A percentile compares a stretch with the other conserved stretches of the same genome.
Evolutionary conservation across 176 grass and related monocot species (phyloP).

Genomic region (Raddia distichophylla): DNA sequence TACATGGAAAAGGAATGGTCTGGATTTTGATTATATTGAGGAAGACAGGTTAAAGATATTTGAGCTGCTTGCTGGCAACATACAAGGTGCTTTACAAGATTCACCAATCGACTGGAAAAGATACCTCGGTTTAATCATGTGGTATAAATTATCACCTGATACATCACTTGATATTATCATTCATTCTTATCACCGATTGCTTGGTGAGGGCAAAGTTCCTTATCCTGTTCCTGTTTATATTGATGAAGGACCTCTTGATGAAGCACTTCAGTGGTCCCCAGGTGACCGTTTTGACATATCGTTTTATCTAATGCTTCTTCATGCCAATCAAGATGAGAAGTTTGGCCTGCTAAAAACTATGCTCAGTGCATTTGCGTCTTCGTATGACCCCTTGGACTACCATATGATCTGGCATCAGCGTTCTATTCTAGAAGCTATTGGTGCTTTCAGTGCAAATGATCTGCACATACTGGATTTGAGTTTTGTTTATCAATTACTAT

Average conservation of each 20-base stretch:
- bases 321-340: slow-evolving; percentile 64
- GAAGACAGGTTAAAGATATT: slow-evolving; percentile 84
- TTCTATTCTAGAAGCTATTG: slow-evolving; percentile 88
- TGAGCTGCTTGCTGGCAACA: slow-evolving; percentile 78
- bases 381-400: slow-evolving; percentile 84
- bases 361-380: slow-evolving; percentile 91
- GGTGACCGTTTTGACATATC: slow-evolving; percentile 80
- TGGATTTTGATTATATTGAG: slow-evolving; percentile 85
- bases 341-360: slow-evolving; percentile 72
- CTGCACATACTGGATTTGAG: slow-evolving; percentile 89
- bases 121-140: slow-evolving; percentile 88
- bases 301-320: slow-evolving; percentile 97
- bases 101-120: slow-evolving; percentile 89
- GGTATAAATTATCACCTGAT: slow-evolving; percentile 81
- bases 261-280: slow-evolving; percentile 56
- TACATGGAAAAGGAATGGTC: slow-evolving; percentile 84
- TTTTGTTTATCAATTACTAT: slow-evolving; percentile 82
- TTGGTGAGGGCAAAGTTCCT: slow-evolving; percentile 76
- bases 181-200: slow-evolving; percentile 71
- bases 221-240: slow-evolving; percentile 91
- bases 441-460: slow-evolving; percentile 72
- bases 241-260: slow-evolving; percentile 87
- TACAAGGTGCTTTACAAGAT: slow-evolving; percentile 69
- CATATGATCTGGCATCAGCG: slow-evolving; percentile 98
- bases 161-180: slow-evolving; percentile 67